Percentiles rank a stretch among this genome's conserved stretches.
Evolutionary conservation across 768 basidiomycete species (phyloP).

Genomic region (Psilocybe cubensis): DNA sequence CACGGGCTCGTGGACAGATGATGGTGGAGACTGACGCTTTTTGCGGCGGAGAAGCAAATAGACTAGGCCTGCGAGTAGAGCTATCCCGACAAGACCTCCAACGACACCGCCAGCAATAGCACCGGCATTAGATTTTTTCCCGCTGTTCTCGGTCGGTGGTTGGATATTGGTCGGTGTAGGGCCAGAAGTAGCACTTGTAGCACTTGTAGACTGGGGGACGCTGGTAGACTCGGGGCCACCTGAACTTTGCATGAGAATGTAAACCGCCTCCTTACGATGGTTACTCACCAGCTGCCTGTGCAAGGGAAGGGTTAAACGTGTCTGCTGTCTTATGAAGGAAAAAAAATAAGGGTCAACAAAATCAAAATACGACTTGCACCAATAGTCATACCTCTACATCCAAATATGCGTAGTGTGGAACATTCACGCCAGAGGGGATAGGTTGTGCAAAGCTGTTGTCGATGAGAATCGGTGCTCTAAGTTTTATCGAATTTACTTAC

Average conservation of each 20-base stretch:
- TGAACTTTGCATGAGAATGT: constrained; percentile 6
- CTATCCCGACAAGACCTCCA: constrained; percentile 53
- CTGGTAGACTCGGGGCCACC: constrained; percentile 40
- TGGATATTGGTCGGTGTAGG: neutral
- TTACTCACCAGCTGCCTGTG: constrained; percentile 30
- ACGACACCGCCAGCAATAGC: constrained; percentile 69
- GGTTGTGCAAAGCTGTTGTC: constrained; percentile 32
- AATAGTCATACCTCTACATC: constrained; percentile 38
- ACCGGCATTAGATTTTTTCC: constrained; percentile 21
- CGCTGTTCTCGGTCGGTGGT: neutral
- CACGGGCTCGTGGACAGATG: constrained; percentile 20
- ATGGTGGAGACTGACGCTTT: constrained; percentile 21
- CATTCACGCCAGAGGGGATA: constrained; percentile 44
- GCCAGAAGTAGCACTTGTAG: constrained; percentile 8
- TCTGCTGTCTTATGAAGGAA: constrained; percentile 26
- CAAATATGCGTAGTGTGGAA: constrained; percentile 56
- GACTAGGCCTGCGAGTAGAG: constrained; percentile 38
- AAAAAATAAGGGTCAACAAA: neutral
- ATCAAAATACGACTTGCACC: neutral
- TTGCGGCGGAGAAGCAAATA: constrained; percentile 31
- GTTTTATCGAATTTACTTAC: constrained; percentile 29
- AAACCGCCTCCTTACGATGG: neutral
- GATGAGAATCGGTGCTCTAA: too few relatives aligned
- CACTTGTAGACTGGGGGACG: constrained; percentile 24
- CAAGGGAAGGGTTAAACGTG: constrained; percentile 35